Evolutionary conservation across 2,329 filamentous ascomycete species (phyloP), one percentile per base, ranked within the genome.

Genomic region (Sclerotinia nivalis): DNA sequence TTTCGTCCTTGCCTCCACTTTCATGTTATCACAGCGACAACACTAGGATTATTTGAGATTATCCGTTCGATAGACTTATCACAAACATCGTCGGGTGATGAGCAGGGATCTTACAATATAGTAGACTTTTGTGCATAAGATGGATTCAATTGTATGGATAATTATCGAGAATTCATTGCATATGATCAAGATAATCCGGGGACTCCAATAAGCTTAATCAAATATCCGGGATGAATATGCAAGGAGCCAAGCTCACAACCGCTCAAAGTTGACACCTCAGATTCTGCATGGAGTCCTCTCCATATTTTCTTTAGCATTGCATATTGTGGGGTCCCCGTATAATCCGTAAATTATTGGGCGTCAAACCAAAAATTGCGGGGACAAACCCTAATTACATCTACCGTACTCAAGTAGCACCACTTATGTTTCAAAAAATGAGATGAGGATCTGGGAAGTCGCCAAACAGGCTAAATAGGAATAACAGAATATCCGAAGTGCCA

Each of bases 321-420:
- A 64, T 55, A 66, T 66, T 65, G 68, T 64, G 67, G 68, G 59
- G 61, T 69, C 61, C 50, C 68, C 50, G 18, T 56, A 40, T 49
- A 2, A 52, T 43, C 34, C 22, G 34, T 28, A 61, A n/a, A 31
- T 47, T 49, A 60, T 60, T 49, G 56, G 60, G 50, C 10, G 4
- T 59, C n/a, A 28, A 20, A 22, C 31, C 37, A 68, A 55, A 49
- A 55, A 55, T 49, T 70, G 72, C 71, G 73, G 73, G 71, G 68
- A 73, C 73, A 22, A 75, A 60, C 58, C 60, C 60, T 64, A 71
- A 47, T 69, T 71, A 70, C 71, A 71, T 73, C 61, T 75, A 64
- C 47, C 31, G 40, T 43, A 43, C 4, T 43, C 40, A 2, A 40
- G 37, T 40, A 43, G 40, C 40, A 43, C 40, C 40, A 20, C 31